Base-by-base conservation (phyloP, 2,329 filamentous ascomycete genomes). In the Acrocalymma vagum region DNA sequence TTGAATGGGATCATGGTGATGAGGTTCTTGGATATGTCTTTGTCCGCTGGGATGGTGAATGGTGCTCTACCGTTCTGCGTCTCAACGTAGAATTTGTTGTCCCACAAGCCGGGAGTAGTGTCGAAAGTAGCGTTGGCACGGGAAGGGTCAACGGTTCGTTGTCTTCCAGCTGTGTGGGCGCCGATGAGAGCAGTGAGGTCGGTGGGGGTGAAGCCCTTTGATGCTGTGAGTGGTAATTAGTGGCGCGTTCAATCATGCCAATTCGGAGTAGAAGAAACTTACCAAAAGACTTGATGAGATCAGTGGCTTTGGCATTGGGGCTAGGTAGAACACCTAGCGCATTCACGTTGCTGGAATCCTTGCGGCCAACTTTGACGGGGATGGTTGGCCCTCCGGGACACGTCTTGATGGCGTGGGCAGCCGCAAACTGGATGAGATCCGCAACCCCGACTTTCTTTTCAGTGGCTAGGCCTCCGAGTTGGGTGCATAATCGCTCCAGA, bases 401-500 rank as follows among this genome's bases (percentile, higher is more conserved):
- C 9, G 66, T 67, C 37, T 66, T 67, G 38, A 69, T 62, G 16
- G 62, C 66, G 23, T 68, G 64, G 9, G 66, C 66, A 23, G 54
- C 66, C n/a, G 65, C 66, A 31, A 69, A 70, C 27, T 70, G 66
- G 29, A 70, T 68, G 16, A 69, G 48, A 32, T 70, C 66, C 15
- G 58, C 66, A 11, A 59, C 50, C 4, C 65, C 63, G 15, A 70
- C 66, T 7, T 52, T 56, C 30, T 74, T 76, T 31, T 73, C 64
- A 10, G 53, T 52, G 21, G 72, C 72, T 45, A 78, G 68, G 4
- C 48, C 49, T 24, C 62, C 61, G 1, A 77, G 66, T 36, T 70
- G 69, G 3, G 53, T 49, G 11, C 71, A 73, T 17, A 79, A 72
- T 4, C 62, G 63, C 38, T 67, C 50, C 1, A 83, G 65, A 0